A percentile compares a stretch with the other conserved stretches of the same genome.
These are phyloP conservation scores for Pilatotrama ljubarskyi DNA, from an alignment of 768 basidiomycete species.

Conservation along the genomic window DNA sequence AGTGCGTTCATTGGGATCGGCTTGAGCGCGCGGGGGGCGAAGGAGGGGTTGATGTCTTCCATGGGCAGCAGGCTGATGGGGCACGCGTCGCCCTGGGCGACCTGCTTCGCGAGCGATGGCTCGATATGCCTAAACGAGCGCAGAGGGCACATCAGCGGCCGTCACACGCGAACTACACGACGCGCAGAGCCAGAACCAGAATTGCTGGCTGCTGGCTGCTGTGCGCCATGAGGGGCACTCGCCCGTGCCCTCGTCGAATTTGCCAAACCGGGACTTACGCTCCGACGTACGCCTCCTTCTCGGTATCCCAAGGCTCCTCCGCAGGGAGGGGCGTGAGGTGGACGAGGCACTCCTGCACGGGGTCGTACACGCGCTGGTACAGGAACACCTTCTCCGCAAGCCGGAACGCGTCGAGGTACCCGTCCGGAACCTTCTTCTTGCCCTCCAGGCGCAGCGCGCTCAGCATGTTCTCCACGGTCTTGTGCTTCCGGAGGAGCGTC, in stretches of 20 bases:
- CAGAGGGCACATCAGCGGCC: slow-evolving; percentile 6
- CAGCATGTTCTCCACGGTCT: slow-evolving; percentile 82
- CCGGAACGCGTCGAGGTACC: slow-evolving; percentile 73
- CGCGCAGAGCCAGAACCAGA: not conserved
- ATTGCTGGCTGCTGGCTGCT: too few relatives aligned
- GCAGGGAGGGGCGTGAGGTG: slow-evolving; percentile 64
- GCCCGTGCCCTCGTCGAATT: too few relatives aligned
- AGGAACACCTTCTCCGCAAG: slow-evolving; percentile 91
- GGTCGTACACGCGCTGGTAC: slow-evolving; percentile 92
- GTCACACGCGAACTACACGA: slow-evolving; percentile 17
- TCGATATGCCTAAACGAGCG: slow-evolving; percentile 57
- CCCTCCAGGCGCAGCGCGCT: slow-evolving; percentile 78
- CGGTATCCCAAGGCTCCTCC: slow-evolving; percentile 53
- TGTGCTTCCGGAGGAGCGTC: slow-evolving; percentile 76
- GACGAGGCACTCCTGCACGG: slow-evolving; percentile 60
- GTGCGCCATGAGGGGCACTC: slow-evolving; percentile 1
- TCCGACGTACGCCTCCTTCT: slow-evolving; percentile 72
- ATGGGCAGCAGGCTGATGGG: slow-evolving; percentile 71
- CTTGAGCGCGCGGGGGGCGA: slow-evolving; percentile 54
- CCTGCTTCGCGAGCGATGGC: slow-evolving; percentile 56
- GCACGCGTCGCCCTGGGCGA: slow-evolving; percentile 71
- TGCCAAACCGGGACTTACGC: slow-evolving; percentile 43
- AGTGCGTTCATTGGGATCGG: slow-evolving; percentile 30
- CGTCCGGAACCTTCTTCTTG: slow-evolving; percentile 74
- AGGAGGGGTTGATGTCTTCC: slow-evolving; percentile 74